Conservation (phyloP, 2,329 filamentous ascomycete genomes). For the Fusarium veterinarium region DNA sequence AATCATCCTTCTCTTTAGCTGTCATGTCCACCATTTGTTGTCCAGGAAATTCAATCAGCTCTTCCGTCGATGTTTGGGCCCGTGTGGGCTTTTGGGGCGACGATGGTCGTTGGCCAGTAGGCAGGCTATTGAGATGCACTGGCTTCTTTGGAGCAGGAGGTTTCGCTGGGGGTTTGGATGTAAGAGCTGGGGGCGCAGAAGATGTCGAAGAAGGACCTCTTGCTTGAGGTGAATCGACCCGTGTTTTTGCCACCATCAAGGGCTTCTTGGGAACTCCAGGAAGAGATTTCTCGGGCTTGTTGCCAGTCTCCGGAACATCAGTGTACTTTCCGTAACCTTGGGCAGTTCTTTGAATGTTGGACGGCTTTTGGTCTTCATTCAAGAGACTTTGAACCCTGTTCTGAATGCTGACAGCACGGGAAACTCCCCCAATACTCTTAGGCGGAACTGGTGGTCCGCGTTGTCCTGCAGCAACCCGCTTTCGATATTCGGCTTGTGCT, state of each 20-base stretch:
- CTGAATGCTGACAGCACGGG: slow-evolving; percentile 86
- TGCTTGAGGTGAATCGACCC: slow-evolving; percentile 44
- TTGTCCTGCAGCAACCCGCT: slow-evolving; percentile 70
- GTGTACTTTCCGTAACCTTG: slow-evolving; percentile 93
- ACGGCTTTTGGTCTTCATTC: slow-evolving; percentile 75
- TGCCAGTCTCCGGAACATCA: slow-evolving; percentile 59
- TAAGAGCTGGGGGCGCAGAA: slow-evolving; percentile 40
- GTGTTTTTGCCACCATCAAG: slow-evolving; percentile 50
- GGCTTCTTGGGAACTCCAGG: slow-evolving; percentile 66
- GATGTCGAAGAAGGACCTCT: slow-evolving; percentile 33
- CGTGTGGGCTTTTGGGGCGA: slow-evolving; percentile 59
- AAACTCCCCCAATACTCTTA: slow-evolving; percentile 68
- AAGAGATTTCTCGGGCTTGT: slow-evolving; percentile 52
- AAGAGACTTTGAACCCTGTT: slow-evolving; percentile 89
- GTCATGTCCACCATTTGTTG: slow-evolving; percentile 67
- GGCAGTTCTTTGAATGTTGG: slow-evolving; percentile 74
- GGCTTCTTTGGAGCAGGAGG: slow-evolving; percentile 72
- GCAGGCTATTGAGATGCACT: slow-evolving; percentile 67
- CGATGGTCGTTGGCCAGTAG: slow-evolving; percentile 55
- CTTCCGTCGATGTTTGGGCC: slow-evolving; percentile 46
- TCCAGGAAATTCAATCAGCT: slow-evolving; percentile 60
- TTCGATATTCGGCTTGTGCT: slow-evolving; percentile 88
- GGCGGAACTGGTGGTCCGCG: slow-evolving; percentile 56
- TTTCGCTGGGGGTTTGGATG: slow-evolving; percentile 50
- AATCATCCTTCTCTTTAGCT: slow-evolving; percentile 71